Percentiles rank a stretch among this genome's conserved stretches.
phyloP scores from a whole-genome alignment of 768 basidiomycete genomes.

The Cyclocybe cylindracea region DNA sequence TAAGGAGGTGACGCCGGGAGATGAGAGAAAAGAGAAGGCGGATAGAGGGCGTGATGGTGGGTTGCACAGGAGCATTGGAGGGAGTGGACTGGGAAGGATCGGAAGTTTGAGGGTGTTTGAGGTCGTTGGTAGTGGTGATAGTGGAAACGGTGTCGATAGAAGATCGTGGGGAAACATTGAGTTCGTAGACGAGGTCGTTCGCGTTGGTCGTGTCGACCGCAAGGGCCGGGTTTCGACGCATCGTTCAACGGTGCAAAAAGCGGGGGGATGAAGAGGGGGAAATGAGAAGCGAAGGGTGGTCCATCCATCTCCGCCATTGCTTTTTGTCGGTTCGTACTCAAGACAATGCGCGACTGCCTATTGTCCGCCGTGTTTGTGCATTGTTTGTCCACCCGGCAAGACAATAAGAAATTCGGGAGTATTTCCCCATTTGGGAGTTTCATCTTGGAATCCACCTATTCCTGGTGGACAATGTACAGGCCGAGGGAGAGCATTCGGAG shows the following conservation, averaged over 20 bases:
- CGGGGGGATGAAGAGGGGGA: no score
- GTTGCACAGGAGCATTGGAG: slow-evolving; percentile 8
- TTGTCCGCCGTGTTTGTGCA: no score
- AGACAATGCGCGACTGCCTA: no score
- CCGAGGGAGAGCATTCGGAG: no score
- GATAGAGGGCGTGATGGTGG: slow-evolving; percentile 44
- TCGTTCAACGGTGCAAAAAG: slow-evolving; percentile 4
- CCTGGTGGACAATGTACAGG: no score
- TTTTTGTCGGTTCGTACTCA: no score
- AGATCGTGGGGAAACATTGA: slow-evolving; percentile 21
- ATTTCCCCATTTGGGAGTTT: no score
- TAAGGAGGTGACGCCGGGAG: slow-evolving; percentile 51
- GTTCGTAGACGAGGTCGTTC: slow-evolving; percentile 19
- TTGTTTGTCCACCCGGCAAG: no score
- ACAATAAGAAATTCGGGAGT: no score
- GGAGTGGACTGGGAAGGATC: slow-evolving; percentile 12
- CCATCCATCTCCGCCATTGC: no score
- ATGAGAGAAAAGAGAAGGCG: slow-evolving; percentile 67
- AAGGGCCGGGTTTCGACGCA: slow-evolving; percentile 21
- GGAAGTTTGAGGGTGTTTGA: slow-evolving; percentile 14
- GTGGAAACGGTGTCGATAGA: slow-evolving; percentile 19
- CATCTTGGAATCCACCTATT: no score
- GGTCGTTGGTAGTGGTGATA: not conserved
- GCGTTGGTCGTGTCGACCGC: slow-evolving; percentile 20
- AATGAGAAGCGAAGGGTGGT: no score